These are phyloP conservation scores for Nakaseomyces bracarensis DNA, from an alignment of 1,139 yeast genomes.

Conservation along the genomic window DNA sequence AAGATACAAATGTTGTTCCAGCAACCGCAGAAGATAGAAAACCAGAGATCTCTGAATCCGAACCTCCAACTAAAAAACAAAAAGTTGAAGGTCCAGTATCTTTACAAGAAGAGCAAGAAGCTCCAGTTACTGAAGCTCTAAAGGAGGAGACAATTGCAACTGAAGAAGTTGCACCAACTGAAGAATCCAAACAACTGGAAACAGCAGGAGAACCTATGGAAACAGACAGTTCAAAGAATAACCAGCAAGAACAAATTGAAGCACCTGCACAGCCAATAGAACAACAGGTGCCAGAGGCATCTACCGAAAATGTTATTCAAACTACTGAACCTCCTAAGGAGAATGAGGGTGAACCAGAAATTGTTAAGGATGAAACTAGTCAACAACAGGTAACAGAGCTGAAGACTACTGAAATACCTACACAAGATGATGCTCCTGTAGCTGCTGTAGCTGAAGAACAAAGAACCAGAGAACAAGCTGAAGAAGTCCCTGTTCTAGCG, in stretches of 20 bases:
- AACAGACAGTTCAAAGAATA: too few relatives aligned
- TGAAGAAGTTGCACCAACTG: conserved; percentile 6
- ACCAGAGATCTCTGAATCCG: conserved; percentile 3
- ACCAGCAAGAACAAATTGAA: background rate
- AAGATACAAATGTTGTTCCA: too few relatives aligned
- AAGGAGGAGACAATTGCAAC: conserved; percentile 8
- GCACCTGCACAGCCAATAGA: background rate
- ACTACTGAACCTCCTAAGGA: conserved; percentile 1
- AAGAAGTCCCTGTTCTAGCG: conserved; percentile 7
- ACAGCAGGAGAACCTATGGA: background rate
- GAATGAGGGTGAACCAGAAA: conserved; percentile 4
- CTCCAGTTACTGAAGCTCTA: conserved; percentile 3
- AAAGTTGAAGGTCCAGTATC: conserved; percentile 7
- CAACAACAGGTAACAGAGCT: background rate
- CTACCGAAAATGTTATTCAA: background rate
- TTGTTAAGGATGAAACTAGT: background rate
- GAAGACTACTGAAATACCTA: conserved; percentile 1
- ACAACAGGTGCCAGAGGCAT: background rate
- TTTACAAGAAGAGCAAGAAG: conserved; percentile 5
- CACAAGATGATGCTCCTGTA: background rate
- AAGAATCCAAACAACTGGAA: background rate
- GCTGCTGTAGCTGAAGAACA: background rate
- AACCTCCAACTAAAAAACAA: conserved; percentile 6
- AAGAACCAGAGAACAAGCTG: conserved; percentile 8
- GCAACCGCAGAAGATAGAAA: background rate